Evolutionary conservation across 2,329 filamentous ascomycete genomes (phyloP), one percentile per base, ranked within the genome.

Genomic region (Davidsoniella australis): DNA sequence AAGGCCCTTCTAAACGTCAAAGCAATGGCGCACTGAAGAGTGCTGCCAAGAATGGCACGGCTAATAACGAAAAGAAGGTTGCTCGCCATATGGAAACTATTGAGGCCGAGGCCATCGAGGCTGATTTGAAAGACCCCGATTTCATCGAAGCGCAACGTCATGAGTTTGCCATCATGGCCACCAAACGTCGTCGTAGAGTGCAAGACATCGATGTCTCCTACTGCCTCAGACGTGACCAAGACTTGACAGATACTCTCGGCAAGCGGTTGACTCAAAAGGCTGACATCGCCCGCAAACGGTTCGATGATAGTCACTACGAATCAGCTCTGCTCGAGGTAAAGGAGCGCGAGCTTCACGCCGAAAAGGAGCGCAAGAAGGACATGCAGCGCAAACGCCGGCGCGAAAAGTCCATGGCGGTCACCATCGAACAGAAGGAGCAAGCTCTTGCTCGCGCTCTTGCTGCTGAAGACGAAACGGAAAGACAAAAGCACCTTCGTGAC

Each of bases 351-450:
- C 72, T 95, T 6, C 82, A 83, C 53, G 87, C 89, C 54, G 91
- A 98, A 64, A 98, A 98, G 67, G 91, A 98, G 66, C 85, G 91
- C 56, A 98, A 98, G 70, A 98, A 98, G 69, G 91, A 98, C 61
- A 96, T 98, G 86, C 91, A 98, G 63, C 83, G 91, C 55, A 98
- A 96, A 68, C 78, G 91, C 53, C 81, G 91, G 41, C 82, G 91
- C 16, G 89, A 96, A 63, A 95, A 95, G 68, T 94, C 89, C 4
- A 87, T 95, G 71, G 87, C 87, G 3, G 82, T 93, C 53, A 89
- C 87, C 5, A 83, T 93, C 58, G 89, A 95, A 61, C 81, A 87
- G 61, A 91, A 93, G 66, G 84, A 91, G 55, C 77, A 82, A 3
- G 85, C 86, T 3, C 70, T 94, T 41, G 79, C 82, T 54, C 82